Evolutionary conservation across 257 asterid species (phyloP), one percentile per base, ranked within the genome.

Genomic region (Solanum rostratum): DNA sequence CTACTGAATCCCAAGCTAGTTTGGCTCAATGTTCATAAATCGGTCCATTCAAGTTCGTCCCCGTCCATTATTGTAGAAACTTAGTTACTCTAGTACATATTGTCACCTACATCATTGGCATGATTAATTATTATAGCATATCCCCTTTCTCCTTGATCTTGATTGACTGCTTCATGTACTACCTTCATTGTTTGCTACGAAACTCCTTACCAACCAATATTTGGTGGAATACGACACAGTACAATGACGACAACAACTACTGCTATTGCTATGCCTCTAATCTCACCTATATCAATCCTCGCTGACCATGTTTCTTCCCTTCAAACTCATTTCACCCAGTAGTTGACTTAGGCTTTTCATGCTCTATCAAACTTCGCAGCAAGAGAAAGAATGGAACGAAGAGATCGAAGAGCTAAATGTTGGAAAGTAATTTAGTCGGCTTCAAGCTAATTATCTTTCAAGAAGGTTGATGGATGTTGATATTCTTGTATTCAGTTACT

Each of bases 351-450:
- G 54, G 18, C 27, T 20, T 68, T 69, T 63, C 55, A 54, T 49
- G 39, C 49, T 70, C 37, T 55, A 57, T 83, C 43, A 52, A 37
- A 8, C 41, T 78, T 84, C 86, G 68, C 92, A 88, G 93, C 87
- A 90, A 83, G 83, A 84, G 87, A 52, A 88, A 88, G 84, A 74
- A 87, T 30, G 83, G 88, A 27, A 30, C 82, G 29, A 68, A n/a
- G n/a, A n/a, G n/a, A n/a, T n/a, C n/a, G n/a, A n/a, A 83, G 88
- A 73, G 74, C 37, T 86, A 79, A 87, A 60, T 27, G 43, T 50
- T 50, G 45, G 63, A 49, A n/a, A 22, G 22, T 24, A 24, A 46
- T 65, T 29, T 29, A 65, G 37, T 24, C 70, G 12, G 39, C 70
- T 65, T 14, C 45, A 16, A 66, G 74, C n/a, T n/a, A n/a, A n/a